Conservation (phyloP, 208 protist species). For the Crithidia brevicula region DNA sequence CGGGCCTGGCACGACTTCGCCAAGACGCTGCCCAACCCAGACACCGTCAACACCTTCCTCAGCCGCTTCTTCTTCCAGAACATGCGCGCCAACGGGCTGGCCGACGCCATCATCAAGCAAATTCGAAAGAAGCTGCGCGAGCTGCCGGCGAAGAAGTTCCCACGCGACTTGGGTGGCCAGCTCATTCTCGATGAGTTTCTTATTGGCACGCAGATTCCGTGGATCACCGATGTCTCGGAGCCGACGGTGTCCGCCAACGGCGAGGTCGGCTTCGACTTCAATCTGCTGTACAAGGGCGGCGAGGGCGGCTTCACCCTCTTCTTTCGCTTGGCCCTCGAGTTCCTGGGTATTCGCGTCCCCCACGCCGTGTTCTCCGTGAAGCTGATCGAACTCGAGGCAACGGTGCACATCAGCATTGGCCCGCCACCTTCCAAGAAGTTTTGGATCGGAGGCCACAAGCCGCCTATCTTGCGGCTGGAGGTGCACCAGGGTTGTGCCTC, state of each 20-base stretch:
- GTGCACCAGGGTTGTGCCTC: slow-evolving; percentile 63
- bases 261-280: slow-evolving; percentile 86
- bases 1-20: slow-evolving; percentile 67
- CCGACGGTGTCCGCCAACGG: slow-evolving; percentile 65
- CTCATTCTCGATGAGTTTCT: slow-evolving; percentile 84
- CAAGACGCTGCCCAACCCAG: slow-evolving; percentile 59
- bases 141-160: slow-evolving; percentile 72
- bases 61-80: slow-evolving; percentile 83
- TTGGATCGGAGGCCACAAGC: slow-evolving; percentile 77
- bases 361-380: slow-evolving; percentile 73
- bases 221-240: slow-evolving; percentile 69
- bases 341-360: slow-evolving; percentile 77
- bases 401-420: slow-evolving; percentile 79
- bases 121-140: slow-evolving; percentile 73
- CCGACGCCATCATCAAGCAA: slow-evolving; percentile 42
- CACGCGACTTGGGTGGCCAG: slow-evolving; percentile 65
- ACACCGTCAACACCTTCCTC: slow-evolving; percentile 76
- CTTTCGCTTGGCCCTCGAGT: slow-evolving; percentile 72
- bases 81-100: slow-evolving; percentile 58
- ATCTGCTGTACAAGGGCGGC: slow-evolving; percentile 77
- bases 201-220: slow-evolving; percentile 71
- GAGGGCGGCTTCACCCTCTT: slow-evolving; percentile 64
- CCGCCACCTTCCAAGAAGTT: slow-evolving; percentile 87
- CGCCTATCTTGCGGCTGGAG: slow-evolving; percentile 58
- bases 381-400: slow-evolving; percentile 60